Evolutionary conservation across 108 stramenopile genomes (phyloP).

Genomic region (Cyclotella kingstonii): DNA sequence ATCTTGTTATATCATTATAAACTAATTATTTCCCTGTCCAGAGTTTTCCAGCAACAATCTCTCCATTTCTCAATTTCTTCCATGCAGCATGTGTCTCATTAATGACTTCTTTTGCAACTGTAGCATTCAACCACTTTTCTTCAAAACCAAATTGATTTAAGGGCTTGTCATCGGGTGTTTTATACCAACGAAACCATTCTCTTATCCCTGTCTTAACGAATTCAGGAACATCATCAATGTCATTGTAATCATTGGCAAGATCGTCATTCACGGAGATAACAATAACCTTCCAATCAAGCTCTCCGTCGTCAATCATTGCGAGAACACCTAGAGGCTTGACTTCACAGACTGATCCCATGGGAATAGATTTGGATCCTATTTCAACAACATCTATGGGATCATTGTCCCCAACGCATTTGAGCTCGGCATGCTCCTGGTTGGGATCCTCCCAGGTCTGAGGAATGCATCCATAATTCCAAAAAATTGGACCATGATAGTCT

Average conservation of each 20-base stretch:
- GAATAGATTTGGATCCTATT: constrained; percentile 83
- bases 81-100: constrained; percentile 97
- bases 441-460: constrained; percentile 99
- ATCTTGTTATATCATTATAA: neutral
- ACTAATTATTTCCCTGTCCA: constrained; percentile 48
- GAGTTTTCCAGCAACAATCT: constrained; percentile 84
- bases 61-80: constrained; percentile 87
- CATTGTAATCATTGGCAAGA: constrained; percentile 92
- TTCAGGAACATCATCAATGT: constrained; percentile 94
- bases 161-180: constrained; percentile 99
- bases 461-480: constrained; percentile 99
- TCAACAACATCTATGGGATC: constrained; percentile 99
- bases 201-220: constrained; percentile 92
- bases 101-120: constrained; percentile 86
- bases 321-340: constrained; percentile 97
- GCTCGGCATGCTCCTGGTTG: constrained; percentile 88
- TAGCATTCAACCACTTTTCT: constrained; percentile 90
- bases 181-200: constrained; percentile 99
- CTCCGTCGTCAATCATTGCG: constrained; percentile 99
- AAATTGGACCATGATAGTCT: constrained; percentile 98
- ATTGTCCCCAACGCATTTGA: constrained; percentile 93
- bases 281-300: constrained; percentile 99
- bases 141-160: constrained; percentile 98
- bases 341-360: constrained; percentile 86
- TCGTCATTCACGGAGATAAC: constrained; percentile 93